A percentile compares a stretch with the other conserved stretches of the same genome.
These are phyloP conservation scores for Lotus japonicus DNA, from an alignment of 306 rosid genomes.

Conservation along the genomic window DNA sequence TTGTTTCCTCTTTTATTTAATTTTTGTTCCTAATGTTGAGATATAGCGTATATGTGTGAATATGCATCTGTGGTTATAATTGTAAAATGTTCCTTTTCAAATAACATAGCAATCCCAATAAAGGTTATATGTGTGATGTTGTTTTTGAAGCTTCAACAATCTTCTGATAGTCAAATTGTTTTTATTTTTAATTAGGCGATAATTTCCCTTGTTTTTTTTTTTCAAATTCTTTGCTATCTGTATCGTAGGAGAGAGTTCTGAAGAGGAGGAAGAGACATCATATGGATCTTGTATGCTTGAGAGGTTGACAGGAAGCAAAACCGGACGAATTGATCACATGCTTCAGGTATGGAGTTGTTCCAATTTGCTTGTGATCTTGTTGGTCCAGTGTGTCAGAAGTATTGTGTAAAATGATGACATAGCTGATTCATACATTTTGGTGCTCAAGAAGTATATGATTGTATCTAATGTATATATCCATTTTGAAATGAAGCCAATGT, in stretches of 20 bases:
- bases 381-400: conserved; percentile 8
- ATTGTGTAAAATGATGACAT: neutral
- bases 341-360: conserved; percentile 61
- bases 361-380: conserved; percentile 3
- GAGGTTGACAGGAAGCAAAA: conserved; percentile 72
- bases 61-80: neutral
- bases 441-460: neutral
- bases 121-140: neutral
- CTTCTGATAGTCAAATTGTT: neutral
- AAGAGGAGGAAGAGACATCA: conserved; percentile 56
- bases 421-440: neutral
- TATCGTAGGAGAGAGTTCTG: conserved; percentile 42
- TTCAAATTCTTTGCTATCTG: neutral
- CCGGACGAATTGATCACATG: conserved; percentile 83
- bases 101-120: neutral
- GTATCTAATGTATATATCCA: neutral
- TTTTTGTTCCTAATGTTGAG: no score
- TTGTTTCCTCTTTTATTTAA: neutral
- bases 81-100: neutral
- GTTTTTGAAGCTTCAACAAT: conserved; percentile 9
- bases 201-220: neutral
- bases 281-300: conserved; percentile 86
- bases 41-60: neutral
- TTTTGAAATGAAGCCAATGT: neutral
- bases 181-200: conserved; percentile 6